Conservation (phyloP, 805 yeast genomes). For the Wickerhamiella azyma region DNA sequence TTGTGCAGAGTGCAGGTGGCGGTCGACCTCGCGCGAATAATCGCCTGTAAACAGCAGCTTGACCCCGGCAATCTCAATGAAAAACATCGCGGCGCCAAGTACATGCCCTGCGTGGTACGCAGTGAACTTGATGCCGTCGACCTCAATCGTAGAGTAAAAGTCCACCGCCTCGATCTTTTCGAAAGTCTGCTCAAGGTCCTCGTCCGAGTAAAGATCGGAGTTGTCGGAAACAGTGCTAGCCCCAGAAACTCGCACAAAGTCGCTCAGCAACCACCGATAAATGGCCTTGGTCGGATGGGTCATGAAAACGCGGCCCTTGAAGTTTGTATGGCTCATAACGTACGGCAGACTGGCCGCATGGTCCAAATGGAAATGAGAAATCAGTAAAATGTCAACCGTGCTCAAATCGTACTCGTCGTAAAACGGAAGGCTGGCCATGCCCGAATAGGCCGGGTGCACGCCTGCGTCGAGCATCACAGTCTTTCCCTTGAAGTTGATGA, state of each 20-base stretch:
- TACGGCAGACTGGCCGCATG: slow-evolving; percentile 97
- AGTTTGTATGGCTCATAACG: slow-evolving; percentile 92
- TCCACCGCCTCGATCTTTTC: slow-evolving; percentile 88
- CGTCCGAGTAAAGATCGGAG: slow-evolving; percentile 63
- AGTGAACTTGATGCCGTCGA: slow-evolving; percentile 87
- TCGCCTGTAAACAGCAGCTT: slow-evolving; percentile 90
- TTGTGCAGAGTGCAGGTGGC: slow-evolving; percentile 92
- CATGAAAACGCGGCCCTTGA: slow-evolving; percentile 94
- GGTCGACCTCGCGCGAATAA: slow-evolving; percentile 87
- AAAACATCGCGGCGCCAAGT: slow-evolving; percentile 95
- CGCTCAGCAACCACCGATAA: slow-evolving; percentile 86
- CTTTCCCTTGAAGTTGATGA: slow-evolving; percentile 81
- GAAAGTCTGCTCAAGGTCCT: slow-evolving; percentile 74
- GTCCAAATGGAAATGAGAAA: slow-evolving; percentile 93
- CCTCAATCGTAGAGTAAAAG: slow-evolving; percentile 88
- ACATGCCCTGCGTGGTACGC: slow-evolving; percentile 99
- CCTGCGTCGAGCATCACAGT: slow-evolving; percentile 97
- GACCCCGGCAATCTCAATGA: slow-evolving; percentile 86
- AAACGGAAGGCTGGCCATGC: slow-evolving; percentile 82
- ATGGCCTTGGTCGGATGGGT: slow-evolving; percentile 98
- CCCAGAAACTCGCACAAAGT: slow-evolving; percentile 80
- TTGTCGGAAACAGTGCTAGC: slow-evolving; percentile 20
- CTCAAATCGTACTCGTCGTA: slow-evolving; percentile 90
- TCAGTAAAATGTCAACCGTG: slow-evolving; percentile 69
- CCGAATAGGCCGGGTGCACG: slow-evolving; percentile 88